Conservation (phyloP, 768 basidiomycete genomes). For the Sistotremastrum niveocremeum region DNA sequence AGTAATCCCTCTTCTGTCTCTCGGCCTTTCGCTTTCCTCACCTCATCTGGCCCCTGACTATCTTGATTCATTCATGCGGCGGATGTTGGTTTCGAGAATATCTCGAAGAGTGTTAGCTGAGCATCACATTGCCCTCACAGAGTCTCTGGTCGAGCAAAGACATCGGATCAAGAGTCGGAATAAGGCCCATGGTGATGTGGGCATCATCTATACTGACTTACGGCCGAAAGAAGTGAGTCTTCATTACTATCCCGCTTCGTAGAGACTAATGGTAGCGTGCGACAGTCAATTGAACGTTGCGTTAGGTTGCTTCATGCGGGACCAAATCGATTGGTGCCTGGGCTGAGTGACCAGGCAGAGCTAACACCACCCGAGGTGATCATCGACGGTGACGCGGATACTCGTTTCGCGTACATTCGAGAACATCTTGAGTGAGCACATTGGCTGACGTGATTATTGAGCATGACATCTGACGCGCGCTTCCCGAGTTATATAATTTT, state of each 20-base stretch:
- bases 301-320: too few relatives aligned
- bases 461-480: slow-evolving; percentile 1
- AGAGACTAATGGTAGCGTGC: neutral
- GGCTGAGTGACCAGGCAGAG: slow-evolving; percentile 9
- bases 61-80: slow-evolving; percentile 76
- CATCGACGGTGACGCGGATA: slow-evolving; percentile 59
- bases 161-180: slow-evolving; percentile 16
- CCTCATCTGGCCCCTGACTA: slow-evolving; percentile 64
- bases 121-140: slow-evolving; percentile 76
- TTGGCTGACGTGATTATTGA: neutral
- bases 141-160: slow-evolving; percentile 27
- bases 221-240: slow-evolving; percentile 29
- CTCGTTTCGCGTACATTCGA: slow-evolving; percentile 68
- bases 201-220: slow-evolving; percentile 71
- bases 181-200: slow-evolving; percentile 39
- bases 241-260: neutral
- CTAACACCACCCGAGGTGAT: slow-evolving; percentile 47
- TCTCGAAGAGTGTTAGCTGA: slow-evolving; percentile 81
- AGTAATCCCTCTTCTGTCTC: slow-evolving; percentile 68
- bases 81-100: slow-evolving; percentile 85
- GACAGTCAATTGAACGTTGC: too few relatives aligned
- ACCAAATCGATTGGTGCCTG: neutral
- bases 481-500: slow-evolving; percentile 64
- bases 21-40: slow-evolving; percentile 77
- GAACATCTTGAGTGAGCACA: slow-evolving; percentile 69